Base-by-base conservation (phyloP, 768 basidiomycete species). In the Sistotremastrum suecicum region DNA sequence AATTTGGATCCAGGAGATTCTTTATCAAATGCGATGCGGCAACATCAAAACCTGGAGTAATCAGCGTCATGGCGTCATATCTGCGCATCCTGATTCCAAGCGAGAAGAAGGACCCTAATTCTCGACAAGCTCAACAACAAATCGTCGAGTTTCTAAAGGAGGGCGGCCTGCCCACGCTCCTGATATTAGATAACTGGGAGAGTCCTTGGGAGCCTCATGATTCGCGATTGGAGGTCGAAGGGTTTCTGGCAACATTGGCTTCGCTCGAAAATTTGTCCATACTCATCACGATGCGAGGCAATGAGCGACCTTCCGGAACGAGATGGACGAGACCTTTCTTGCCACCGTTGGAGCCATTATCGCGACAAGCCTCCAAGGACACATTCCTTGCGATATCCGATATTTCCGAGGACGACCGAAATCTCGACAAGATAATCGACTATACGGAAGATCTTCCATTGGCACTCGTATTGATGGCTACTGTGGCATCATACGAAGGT, bases 111-210 rank as follows among this genome's bases (percentile, higher is more conserved):
- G 20, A 20, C 20, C 20, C 20, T 20, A 20, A 20, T 20, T 20
- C 20, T 20, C 20, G 20, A 20, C 20, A 20, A 20, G 20, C 20
- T 20, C 20, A 20, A 20, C 20, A 20, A 20, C 20, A 20, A 20
- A 20, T 20, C 20, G 20, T 20, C 20, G 20, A 20, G 20, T 20
- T 20, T 2, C 20, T 20, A 20, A 20, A 20, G 20, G 20, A 20
- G 20, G 20, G 20, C 20, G 20, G 50, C 50, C n/a, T 50, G 54
- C 3, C 58, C 55, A 5, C 50, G 60, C 6, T 68, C 28, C 34
- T 69, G 20, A 47, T 67, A 29, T 52, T 69, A 6, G 66, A 68
- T 45, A 65, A 68, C 44, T 65, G 68, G 43, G 67, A 69, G 54
- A 64, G 66, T 4, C 57, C 62, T 4, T 66, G 65, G 66, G 56